phyloP scores from a whole-genome alignment of 208 protist species.

The Trypanosomatidae sp. region DNA sequence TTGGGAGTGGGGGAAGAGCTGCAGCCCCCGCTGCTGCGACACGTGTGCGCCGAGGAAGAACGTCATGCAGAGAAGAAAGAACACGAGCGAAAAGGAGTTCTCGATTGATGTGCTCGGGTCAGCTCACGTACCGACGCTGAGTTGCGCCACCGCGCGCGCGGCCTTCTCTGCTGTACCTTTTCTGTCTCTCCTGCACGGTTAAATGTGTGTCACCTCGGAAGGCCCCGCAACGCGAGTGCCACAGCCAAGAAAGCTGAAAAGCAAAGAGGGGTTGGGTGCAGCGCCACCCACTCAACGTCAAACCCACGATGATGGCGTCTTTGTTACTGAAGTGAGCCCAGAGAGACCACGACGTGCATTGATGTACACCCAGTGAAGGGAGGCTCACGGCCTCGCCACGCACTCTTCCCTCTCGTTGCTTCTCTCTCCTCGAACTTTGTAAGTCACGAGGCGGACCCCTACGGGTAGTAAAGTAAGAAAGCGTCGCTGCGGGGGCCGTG shows the following conservation, averaged over 20 bases:
- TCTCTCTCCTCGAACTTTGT: background rate
- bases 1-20: background rate
- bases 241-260: background rate
- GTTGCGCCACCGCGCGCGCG: background rate
- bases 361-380: background rate
- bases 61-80: background rate
- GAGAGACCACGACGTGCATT: background rate
- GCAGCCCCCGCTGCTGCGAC: background rate
- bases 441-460: background rate
- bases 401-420: background rate
- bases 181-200: too few species aligned
- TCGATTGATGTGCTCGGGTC: too few species aligned
- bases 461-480: background rate
- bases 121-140: background rate
- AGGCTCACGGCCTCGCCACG: background rate
- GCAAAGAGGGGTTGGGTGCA: background rate
- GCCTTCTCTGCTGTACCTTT: background rate
- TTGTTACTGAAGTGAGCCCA: background rate
- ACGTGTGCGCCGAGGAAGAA: background rate
- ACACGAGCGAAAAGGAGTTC: background rate
- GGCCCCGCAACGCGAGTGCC: background rate
- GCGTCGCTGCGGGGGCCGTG: background rate
- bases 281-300: background rate
- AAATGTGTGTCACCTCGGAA: background rate
- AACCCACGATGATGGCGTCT: background rate